phyloP scores from a whole-genome alignment of 805 yeast genomes.

The Metschnikowia reukaufii region DNA sequence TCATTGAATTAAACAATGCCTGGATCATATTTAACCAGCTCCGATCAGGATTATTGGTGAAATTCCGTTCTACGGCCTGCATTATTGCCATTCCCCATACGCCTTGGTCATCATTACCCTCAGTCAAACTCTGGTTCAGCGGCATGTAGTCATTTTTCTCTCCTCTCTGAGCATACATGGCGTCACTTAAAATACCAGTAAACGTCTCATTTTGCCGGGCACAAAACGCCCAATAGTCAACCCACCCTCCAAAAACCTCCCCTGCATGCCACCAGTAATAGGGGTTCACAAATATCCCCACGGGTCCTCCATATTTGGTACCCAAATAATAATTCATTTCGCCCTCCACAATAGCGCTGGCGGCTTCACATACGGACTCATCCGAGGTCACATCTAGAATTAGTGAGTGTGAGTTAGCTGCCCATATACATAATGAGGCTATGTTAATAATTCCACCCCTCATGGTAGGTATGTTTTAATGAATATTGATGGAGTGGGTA shows the following conservation, averaged over 20 bases:
- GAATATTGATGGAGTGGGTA: too few relatives aligned
- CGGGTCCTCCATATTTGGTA: constrained; percentile 40
- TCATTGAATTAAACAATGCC: constrained; percentile 46
- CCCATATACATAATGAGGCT: constrained; percentile 1
- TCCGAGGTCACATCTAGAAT: constrained; percentile 37
- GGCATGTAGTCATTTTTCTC: constrained; percentile 42
- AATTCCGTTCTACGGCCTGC: constrained; percentile 48
- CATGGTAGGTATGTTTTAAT: neutral
- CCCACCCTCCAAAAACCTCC: constrained; percentile 49
- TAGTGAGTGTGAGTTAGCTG: constrained; percentile 7
- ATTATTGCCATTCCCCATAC: constrained; percentile 50
- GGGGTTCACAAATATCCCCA: constrained; percentile 46
- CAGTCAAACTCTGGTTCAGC: constrained; percentile 46
- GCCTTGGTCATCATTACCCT: constrained; percentile 54
- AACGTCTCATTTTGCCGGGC: constrained; percentile 34
- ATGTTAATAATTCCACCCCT: neutral
- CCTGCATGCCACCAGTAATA: constrained; percentile 58
- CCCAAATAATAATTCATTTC: constrained; percentile 49
- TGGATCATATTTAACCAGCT: constrained; percentile 43
- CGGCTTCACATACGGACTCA: constrained; percentile 44
- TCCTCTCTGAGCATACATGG: constrained; percentile 46
- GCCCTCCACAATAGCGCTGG: constrained; percentile 35
- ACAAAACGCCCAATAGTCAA: constrained; percentile 42
- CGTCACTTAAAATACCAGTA: constrained; percentile 31
- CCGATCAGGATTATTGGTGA: constrained; percentile 30